phyloP scores from a whole-genome alignment of 768 basidiomycete species.

The Mycena metata region DNA sequence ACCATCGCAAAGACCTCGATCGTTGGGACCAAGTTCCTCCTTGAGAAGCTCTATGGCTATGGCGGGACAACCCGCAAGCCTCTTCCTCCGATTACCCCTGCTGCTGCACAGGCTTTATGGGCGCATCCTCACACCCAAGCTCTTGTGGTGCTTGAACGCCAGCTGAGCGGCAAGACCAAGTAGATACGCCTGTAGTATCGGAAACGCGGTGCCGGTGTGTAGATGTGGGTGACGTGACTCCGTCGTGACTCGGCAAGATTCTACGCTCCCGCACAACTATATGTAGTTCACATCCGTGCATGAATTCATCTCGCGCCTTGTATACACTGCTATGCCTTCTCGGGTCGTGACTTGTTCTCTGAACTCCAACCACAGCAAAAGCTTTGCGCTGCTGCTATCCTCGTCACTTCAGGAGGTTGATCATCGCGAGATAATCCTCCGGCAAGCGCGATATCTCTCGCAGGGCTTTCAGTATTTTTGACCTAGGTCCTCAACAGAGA shows the following conservation, averaged over 20 bases:
- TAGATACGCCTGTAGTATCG: slow-evolving; percentile 12
- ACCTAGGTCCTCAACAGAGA: slow-evolving; percentile 25
- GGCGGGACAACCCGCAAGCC: slow-evolving; percentile 86
- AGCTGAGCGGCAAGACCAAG: slow-evolving; percentile 60
- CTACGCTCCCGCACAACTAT: neutral
- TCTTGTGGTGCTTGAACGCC: slow-evolving; percentile 74
- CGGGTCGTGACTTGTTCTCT: slow-evolving; percentile 50
- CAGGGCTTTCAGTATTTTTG: no score
- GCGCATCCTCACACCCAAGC: slow-evolving; percentile 78
- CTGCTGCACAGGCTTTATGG: slow-evolving; percentile 74
- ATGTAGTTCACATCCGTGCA: neutral
- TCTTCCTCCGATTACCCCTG: slow-evolving; percentile 72
- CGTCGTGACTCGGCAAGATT: no score
- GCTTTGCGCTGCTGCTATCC: slow-evolving; percentile 46
- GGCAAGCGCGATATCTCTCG: slow-evolving; percentile 47
- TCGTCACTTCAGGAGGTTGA: slow-evolving; percentile 3
- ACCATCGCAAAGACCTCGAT: slow-evolving; percentile 84
- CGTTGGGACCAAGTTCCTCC: slow-evolving; percentile 85
- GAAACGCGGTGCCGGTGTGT: no score
- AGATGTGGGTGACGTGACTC: no score
- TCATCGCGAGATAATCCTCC: slow-evolving; percentile 45
- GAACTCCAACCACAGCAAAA: slow-evolving; percentile 51
- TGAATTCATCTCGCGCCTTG: neutral
- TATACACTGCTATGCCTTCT: slow-evolving; percentile 43
- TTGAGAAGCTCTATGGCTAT: slow-evolving; percentile 84